Evolutionary conservation across 345 rosid species (phyloP), one percentile per base, ranked within the genome.

Genomic region (Eucalyptus virginea): DNA sequence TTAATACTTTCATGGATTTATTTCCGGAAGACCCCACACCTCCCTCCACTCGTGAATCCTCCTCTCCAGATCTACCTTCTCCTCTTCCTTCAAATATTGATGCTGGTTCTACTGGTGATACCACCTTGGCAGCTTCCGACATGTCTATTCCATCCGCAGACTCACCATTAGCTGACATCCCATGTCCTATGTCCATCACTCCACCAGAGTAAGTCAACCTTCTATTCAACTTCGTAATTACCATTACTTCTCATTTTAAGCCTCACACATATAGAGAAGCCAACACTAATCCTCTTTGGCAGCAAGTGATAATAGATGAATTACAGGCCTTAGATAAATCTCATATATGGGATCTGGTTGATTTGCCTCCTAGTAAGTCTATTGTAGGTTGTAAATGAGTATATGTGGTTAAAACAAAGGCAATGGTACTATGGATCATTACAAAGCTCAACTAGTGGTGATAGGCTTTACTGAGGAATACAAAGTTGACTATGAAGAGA

Each of bases 21-120:
- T 26, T 58, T 58, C 7, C 1, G 6, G n/a, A 58, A 58, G 65
- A 58, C 14, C 13, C 4, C 65, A 58, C 65, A 11, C n/a, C 7
- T 58, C 65, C 15, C n/a, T 26, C 4, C 65, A 11, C n/a, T 28
- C 9, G 0, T 58, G 14, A 58, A 11, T 26, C 65, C n/a, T 58
- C n/a, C 3, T 6, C n/a, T 58, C 65, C 7, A 26, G 0, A 26
- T 24, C 28, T 4, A 24, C 6, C 62, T 56, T 11, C 62, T 10
- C 62, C 62, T 24, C 13, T 8, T 52, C 58, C 24, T 52, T 52
- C 58, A 52, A 52, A 26, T 58, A 26, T 58, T 26, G 65, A 11
- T 58, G 65, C 7, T 5, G 0, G 65, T 26, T 58, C n/a, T 58
- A 24, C 1, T 58, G 0, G 65, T 1, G n/a, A 58, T 1, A 58